Evolutionary conservation across 73 alveolate species (phyloP), one percentile per base, ranked within the genome.

Genomic region (Paramecium primaurelia): DNA sequence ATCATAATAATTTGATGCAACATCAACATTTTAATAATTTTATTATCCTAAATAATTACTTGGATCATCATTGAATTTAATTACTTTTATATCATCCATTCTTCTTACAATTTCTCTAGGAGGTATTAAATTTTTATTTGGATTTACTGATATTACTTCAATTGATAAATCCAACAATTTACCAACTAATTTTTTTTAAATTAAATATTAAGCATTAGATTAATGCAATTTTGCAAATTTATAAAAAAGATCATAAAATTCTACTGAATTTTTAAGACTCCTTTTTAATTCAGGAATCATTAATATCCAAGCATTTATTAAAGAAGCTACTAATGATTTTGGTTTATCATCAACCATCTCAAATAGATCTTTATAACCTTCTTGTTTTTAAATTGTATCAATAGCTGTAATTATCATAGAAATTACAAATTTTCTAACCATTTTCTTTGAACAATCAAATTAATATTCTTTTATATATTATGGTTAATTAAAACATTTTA

Each of bases 1-100:
- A 42, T 77, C 89, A 77, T 77, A 77, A 77, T 77, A 77, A 44
- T 12, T 77, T 40, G 89, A 38, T 1, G 89, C 89, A 37, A 59
- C 89, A 77, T 77, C 89, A 10, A 42, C 42, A 40, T 16, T 44
- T 12, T 37, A 12, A 25, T 71, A 34, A 16, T 71, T 71, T 38
- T 34, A 12, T 6, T 30, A 30, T 28, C 86, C 86, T 71, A 71
- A 38, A 71, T 32, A 32, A 5, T 71, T n/a, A 16, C 14, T 71
- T 5, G 34, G 77, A 12, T 71, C 86, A 34, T 30, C 59, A 9
- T 25, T 18, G 40, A 37, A 18, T 71, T 71, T 30, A 2, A 30
- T 34, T 2, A 32, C n/a, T 71, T 37, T 71, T 9, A 71, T 34
- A 71, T 71, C 86, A 26, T 71, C 86, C 28, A 34, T 37, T 71